These are phyloP conservation scores for Conringia planisiliqua DNA, from an alignment of 345 rosid species.

Conservation along the genomic window DNA sequence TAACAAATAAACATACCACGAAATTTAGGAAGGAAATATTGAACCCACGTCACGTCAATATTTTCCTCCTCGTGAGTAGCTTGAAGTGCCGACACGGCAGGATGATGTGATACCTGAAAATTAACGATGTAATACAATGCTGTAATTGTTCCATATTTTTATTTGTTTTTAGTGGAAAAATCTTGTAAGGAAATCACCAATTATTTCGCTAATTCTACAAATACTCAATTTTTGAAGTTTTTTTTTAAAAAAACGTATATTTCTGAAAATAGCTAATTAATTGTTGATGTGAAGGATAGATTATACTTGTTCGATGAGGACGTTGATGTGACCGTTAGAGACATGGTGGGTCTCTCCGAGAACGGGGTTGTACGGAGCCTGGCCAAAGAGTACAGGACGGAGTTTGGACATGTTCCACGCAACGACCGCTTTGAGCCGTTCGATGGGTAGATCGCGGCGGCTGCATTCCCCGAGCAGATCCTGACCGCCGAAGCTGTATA, in stretches of 20 bases:
- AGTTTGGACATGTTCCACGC: constrained; percentile 65
- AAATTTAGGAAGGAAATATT: constrained; percentile 56
- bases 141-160: background rate
- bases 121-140: background rate
- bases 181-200: too few relatives aligned
- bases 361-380: constrained; percentile 74
- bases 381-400: constrained; percentile 60
- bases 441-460: constrained; percentile 43
- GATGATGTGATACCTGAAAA: constrained; percentile 72
- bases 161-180: too few relatives aligned
- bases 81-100: constrained; percentile 78
- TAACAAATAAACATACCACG: constrained; percentile 37
- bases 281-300: background rate
- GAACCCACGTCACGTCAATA: constrained; percentile 63
- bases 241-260: background rate
- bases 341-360: constrained; percentile 98
- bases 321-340: constrained; percentile 61
- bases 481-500: constrained; percentile 46
- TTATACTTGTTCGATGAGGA: constrained; percentile 71
- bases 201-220: too few relatives aligned
- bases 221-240: too few relatives aligned
- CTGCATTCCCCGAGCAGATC: constrained; percentile 52
- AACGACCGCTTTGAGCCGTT: constrained; percentile 55
- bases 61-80: constrained; percentile 64
- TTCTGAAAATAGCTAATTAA: background rate